Percentiles rank a stretch among this genome's conserved stretches.
phyloP scores from a whole-genome alignment of 495 filamentous ascomycete genomes.

The Daldinia caldariorum region DNA sequence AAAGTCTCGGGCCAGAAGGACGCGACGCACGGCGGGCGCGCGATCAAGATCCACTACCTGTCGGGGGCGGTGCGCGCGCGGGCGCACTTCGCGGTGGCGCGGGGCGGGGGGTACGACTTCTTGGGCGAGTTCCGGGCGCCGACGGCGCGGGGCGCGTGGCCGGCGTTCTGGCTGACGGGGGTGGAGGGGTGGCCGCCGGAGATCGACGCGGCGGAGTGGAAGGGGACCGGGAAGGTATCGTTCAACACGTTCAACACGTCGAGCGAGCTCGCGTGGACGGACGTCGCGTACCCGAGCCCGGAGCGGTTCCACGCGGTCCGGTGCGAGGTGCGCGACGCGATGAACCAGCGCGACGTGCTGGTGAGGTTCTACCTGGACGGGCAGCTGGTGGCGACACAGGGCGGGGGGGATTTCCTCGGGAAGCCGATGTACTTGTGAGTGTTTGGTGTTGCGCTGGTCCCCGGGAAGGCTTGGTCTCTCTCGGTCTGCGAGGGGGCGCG shows the following conservation, averaged over 20 bases:
- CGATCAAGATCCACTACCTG: constrained; percentile 64
- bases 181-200: constrained; percentile 70
- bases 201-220: constrained; percentile 71
- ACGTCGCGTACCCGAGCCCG: constrained; percentile 61
- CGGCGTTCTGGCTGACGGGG: constrained; percentile 71
- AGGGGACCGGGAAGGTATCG: constrained; percentile 67
- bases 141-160: constrained; percentile 64
- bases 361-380: constrained; percentile 66
- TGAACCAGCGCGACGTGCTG: constrained; percentile 62
- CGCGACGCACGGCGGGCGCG: constrained; percentile 56
- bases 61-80: constrained; percentile 61
- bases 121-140: constrained; percentile 62
- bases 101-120: constrained; percentile 63
- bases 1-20: constrained; percentile 56
- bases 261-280: constrained; percentile 55
- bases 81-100: constrained; percentile 57
- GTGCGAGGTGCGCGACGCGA: constrained; percentile 61
- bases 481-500: too few species aligned
- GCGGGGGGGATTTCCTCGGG: constrained; percentile 60
- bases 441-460: constrained; percentile 17
- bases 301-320: constrained; percentile 61
- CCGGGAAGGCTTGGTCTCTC: too few species aligned
- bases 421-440: constrained; percentile 60
- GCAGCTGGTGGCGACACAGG: constrained; percentile 59
- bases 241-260: constrained; percentile 71